Evolutionary conservation across 805 yeast genomes (phyloP), one percentile per base, ranked within the genome.

Genomic region (Starmerella tilneyi): DNA sequence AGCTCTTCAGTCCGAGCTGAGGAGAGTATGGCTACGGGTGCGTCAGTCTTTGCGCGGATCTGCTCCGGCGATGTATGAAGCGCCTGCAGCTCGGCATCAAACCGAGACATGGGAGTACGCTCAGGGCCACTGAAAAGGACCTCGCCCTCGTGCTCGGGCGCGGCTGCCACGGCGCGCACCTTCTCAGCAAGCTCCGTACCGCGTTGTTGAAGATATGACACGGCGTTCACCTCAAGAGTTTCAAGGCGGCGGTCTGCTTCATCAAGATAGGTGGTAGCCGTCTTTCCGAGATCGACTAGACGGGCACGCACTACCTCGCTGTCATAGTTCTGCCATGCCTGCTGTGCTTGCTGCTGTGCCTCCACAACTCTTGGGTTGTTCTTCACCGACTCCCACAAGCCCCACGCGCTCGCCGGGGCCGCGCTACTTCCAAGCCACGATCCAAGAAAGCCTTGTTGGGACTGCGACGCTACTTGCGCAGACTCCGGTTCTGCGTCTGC

Each of bases 241-340:
- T 83, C 94, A 37, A 88, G 67, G 53, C 78, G 79, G 51, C 74
- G 65, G 60, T 86, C 96, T 49, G 88, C 69, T 7, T 75, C 73
- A 50, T 84, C 88, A 41, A 86, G 66, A 42, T 73, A 75, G 37
- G 70, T 71, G 53, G 81, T 84, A 7, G 86, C 78, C 50, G 68
- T 63, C 37, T 48, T 57, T 51, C 59, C 63, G 49, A 57, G 52
- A 30, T 57, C 57, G n/a, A 51, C 47, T 33, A 67, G 55, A 61
- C 57, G 56, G 22, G 56, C 51, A 26, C 64, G 53, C 39, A 55
- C 29, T 28, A 31, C 40, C 46, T 41, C 55, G 12, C 24, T 15
- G 42, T 51, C 54, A 31, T 46, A 51, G 28, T 45, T 33, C 34
- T 45, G 43, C 28, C 19, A 28, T 28, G n/a, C 29, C 31, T 35